Conservation (phyloP, 2,329 filamentous ascomycete genomes). For the Raffaelea albimanens region DNA sequence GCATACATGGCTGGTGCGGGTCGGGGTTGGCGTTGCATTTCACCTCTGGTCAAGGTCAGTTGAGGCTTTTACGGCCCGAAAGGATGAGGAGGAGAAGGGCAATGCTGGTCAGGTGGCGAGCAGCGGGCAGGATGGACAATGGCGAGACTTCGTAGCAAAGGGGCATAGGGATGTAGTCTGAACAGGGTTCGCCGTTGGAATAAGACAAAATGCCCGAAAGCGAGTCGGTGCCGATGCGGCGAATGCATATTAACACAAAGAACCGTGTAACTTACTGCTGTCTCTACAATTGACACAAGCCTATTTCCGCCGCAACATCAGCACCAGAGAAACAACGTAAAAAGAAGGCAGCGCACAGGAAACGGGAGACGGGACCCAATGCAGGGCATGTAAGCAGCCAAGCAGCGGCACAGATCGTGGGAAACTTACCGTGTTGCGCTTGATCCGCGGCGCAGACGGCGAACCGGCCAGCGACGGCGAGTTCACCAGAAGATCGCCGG, state of each 20-base stretch:
- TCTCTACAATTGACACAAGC: slow-evolving; percentile 17
- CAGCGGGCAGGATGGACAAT: too few relatives aligned
- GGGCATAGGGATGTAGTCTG: too few relatives aligned
- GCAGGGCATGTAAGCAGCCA: too few relatives aligned
- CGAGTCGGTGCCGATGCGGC: slow-evolving; percentile 11
- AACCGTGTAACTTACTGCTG: slow-evolving; percentile 17
- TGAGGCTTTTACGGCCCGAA: background rate
- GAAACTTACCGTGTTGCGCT: slow-evolving; percentile 15
- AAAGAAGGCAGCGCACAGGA: background rate
- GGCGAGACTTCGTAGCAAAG: too few relatives aligned
- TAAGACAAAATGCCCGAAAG: background rate
- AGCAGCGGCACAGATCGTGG: background rate
- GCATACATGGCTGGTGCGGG: slow-evolving; percentile 11
- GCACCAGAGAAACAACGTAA: background rate
- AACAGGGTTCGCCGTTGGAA: too few relatives aligned
- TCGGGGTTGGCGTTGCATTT: slow-evolving; percentile 14
- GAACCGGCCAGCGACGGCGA: slow-evolving; percentile 8
- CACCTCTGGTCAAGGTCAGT: slow-evolving; percentile 10
- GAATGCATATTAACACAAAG: too few relatives aligned
- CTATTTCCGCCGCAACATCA: slow-evolving; percentile 7
- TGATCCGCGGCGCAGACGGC: slow-evolving; percentile 11
- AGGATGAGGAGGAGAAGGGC: background rate
- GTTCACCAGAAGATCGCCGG: slow-evolving; percentile 8
- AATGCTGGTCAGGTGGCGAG: background rate
- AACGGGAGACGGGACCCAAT: background rate